Percentiles rank a stretch among this genome's conserved stretches.
phyloP scores from a whole-genome alignment of 176 grass and related monocot species.

The Lolium rigidum region DNA sequence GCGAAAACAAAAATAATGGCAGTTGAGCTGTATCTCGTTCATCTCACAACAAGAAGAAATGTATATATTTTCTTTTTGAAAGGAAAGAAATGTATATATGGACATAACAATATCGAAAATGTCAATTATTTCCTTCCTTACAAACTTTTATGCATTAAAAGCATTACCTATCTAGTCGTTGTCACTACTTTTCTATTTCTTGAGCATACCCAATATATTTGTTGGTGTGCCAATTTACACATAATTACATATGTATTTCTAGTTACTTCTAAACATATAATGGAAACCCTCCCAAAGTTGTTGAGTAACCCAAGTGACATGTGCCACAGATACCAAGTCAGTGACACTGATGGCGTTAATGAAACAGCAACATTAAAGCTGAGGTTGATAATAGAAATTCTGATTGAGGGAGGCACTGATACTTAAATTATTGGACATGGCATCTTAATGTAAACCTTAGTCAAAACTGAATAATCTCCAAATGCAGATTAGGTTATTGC shows the following conservation, averaged over 20 bases:
- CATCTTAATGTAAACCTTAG: background rate
- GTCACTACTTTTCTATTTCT: background rate
- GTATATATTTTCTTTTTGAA: background rate
- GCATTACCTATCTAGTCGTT: no score
- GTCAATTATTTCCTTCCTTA: no score
- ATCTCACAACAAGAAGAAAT: background rate
- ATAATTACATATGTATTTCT: background rate
- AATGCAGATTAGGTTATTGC: constrained; percentile 17
- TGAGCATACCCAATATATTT: background rate
- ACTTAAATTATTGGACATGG: background rate
- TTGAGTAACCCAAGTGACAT: background rate
- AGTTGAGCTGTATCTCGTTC: background rate
- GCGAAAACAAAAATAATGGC: background rate
- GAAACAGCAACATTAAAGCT: background rate
- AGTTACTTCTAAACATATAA: background rate
- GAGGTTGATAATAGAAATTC: background rate
- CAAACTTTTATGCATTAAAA: no score
- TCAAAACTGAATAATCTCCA: background rate
- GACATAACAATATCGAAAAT: background rate
- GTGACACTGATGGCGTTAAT: background rate
- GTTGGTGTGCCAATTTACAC: background rate
- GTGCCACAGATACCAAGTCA: background rate
- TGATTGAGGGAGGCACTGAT: background rate
- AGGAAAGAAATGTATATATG: background rate
- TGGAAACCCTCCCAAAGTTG: background rate